Conservation (phyloP, 805 yeast species). For the Candida arabinofermentans region DNA sequence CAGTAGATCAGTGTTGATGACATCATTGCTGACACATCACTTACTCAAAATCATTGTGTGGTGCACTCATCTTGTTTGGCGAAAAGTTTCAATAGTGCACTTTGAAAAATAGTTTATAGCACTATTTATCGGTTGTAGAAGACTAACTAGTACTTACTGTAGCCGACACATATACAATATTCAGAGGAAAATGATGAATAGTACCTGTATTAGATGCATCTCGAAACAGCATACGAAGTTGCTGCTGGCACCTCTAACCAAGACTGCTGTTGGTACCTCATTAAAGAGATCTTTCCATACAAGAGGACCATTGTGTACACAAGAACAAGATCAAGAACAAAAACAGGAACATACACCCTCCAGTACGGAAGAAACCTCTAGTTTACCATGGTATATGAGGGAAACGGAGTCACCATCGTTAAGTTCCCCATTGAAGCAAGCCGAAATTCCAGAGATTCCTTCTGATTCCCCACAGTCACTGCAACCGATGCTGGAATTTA, state of each 20-base stretch:
- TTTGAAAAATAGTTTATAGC: too few relatives aligned
- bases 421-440: conserved; percentile 19
- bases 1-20: too few relatives aligned
- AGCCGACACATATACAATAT: neutral
- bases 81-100: too few relatives aligned
- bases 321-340: neutral
- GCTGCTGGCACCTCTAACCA: too few relatives aligned
- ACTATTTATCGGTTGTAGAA: too few relatives aligned
- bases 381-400: conserved; percentile 33
- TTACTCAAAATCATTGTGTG: too few relatives aligned
- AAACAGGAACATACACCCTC: neutral
- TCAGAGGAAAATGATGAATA: neutral
- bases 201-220: neutral
- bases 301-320: neutral
- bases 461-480: conserved; percentile 51
- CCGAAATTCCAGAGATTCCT: conserved; percentile 58
- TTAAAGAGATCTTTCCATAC: too few relatives aligned
- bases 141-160: neutral
- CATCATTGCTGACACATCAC: too few relatives aligned
- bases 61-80: too few relatives aligned
- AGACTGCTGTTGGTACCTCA: too few relatives aligned
- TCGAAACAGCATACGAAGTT: neutral
- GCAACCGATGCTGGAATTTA: conserved; percentile 37
- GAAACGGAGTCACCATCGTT: conserved; percentile 27
- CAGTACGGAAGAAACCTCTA: neutral